Base-by-base conservation (phyloP, 2,329 filamentous ascomycete genomes). In the Dactylellina drechsleri region DNA sequence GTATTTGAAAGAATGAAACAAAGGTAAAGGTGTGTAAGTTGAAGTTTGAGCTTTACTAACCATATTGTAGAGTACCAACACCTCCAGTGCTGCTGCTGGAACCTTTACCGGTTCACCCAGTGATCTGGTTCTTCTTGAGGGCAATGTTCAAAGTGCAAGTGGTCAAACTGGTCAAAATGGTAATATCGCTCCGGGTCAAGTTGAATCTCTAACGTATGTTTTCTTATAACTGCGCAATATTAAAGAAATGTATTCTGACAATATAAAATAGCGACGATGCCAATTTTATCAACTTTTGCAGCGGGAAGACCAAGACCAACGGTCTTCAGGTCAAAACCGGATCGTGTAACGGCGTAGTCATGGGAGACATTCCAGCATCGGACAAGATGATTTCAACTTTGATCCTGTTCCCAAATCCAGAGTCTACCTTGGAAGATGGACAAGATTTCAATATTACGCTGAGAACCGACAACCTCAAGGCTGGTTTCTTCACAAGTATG, bases 271-370 rank as follows among this genome's bases (percentile, higher is more conserved):
- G 87, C 76, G 86, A 89, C 77, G 75, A 82, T 16, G 82, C 83
- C 82, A 89, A 89, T 82, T 89, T 88, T 80, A 87, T 89, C 84
- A 89, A 88, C 84, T 87, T 88, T 80, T 89, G 87, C 79, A 73
- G 81, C 3, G 86, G 85, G 53, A 78, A 85, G 80, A 85, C 83
- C 0, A 80, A 88, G 56, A 90, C 88, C 77, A 88, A 90, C 78
- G 88, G 88, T 78, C 81, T 85, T 28, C 88, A 90, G 80, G 83
- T 85, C 60, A 83, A 83, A 71, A 81, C 78, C 3, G 88, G 88
- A 18, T 90, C 88, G 41, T 90, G 88, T 82, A 90, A 90, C 80
- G 86, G 86, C 80, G 85, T 88, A 77, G 82, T 86, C 86, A 83
- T 81, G 85, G 87, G 87, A 71, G 84, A 87, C 67, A 88, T 89